Base-by-base conservation (phyloP, 139 green algal genomes). In the Klebsormidium nitens region DNA sequence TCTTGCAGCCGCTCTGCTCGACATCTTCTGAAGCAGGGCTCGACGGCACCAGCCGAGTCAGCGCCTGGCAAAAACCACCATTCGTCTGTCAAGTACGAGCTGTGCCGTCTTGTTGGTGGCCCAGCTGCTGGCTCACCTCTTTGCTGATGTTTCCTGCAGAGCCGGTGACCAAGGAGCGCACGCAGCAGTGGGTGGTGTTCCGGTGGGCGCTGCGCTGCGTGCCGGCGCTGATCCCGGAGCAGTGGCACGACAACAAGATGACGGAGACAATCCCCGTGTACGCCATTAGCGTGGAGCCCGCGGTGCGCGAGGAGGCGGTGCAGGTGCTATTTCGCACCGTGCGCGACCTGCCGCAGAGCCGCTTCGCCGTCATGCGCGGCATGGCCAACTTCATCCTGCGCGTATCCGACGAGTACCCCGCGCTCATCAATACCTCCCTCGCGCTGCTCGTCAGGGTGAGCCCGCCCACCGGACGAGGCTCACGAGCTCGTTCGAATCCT, bases 371-470 rank as follows among this genome's bases (percentile, higher is more conserved):
- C 35, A 42, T 95, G 29, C 50, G 67, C 8, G 74, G 79, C 5
- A 65, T 89, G 67, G 83, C 84, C 2, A 56, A 64, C 37, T 80
- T 80, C 4, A 86, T 86, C 48, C 57, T 71, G 0, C 44, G 71
- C 3, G 74, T 93, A 1, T 77, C 84, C 5, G 87, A 96, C 42
- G 89, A 96, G 2, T 78, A 74, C 3, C 63, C 75, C 2, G 74
- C 86, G 61, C 82, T 95, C 38, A 38, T 77, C 11, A 57, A 81
- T 0, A 74, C 81, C 19, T 67, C 74, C 23, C 57, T 88, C 46
- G 11, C 34, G 17, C 64, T 74, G 4, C 62, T 90, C 28, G 63
- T 76, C 1, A 46, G 49, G 14, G 47, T 89, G n/a, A n/a, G n/a
- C n/a, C n/a, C n/a, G n/a, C n/a, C n/a, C n/a, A n/a, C n/a, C n/a